Evolutionary conservation across 192 early-diverging fungal species (phyloP), one percentile per base, ranked within the genome.

Genomic region (Rhizoclosmatium sp.): DNA sequence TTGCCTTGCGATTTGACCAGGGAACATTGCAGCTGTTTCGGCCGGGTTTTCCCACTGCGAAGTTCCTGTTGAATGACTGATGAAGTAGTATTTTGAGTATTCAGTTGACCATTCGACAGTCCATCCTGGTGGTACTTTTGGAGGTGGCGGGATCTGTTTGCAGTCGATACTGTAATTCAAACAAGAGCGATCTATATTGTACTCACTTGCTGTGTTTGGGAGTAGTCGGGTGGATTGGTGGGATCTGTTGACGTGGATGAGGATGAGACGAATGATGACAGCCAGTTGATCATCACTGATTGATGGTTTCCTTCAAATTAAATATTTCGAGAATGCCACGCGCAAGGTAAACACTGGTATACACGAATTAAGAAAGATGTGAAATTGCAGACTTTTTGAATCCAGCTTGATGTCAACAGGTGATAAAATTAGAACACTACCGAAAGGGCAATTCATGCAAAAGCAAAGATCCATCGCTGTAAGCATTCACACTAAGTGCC

Each of bases 61-160:
- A 4, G 42, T 42, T 3, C 45, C 14, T n/a, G 72, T 75, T 5
- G 58, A 19, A n/a, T 21, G 5, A 42, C 58, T 75, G 58, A 64
- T 47, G 41, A 44, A 75, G 44, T 62, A 75, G 60, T 62, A 75
- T 40, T 56, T 12, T 2, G n/a, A 40, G 59, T 47, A 62, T 75
- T 75, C 72, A 21, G 72, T 56, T 4, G 72, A 75, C 72, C 72
- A 75, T 47, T 75, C 59, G 42, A 39, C 72, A 1, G 72, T n/a
- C 72, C 72, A 75, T 40, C 72, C 72, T 19, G n/a, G 41, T 5
- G 72, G 72, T 14, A 40, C 40, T 9, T 60, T 64, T 58, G 47
- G 69, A 3, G 59, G 59, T 39, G 72, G 69, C 21, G 69, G 60
- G 60, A 62, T 62, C 60, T 62, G 4, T 62, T 16, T 21, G 21